phyloP scores from a whole-genome alignment of 331 rosid species.

The Acacia concinna region DNA sequence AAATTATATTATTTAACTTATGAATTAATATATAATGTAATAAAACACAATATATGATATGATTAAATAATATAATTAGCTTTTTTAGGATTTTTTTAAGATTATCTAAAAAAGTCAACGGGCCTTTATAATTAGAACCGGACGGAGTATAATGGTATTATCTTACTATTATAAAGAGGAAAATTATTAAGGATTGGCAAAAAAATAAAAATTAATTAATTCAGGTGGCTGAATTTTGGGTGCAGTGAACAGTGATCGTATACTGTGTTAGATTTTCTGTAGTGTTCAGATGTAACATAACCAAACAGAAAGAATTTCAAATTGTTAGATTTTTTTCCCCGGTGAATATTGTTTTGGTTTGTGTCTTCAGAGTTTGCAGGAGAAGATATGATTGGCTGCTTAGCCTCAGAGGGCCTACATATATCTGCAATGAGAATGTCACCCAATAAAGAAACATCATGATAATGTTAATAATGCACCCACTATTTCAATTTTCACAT shows the following conservation, averaged over 20 bases:
- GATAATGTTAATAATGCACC: neutral
- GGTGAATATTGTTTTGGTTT: conserved; percentile 7
- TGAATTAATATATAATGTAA: too few relatives aligned
- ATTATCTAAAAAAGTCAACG: too few relatives aligned
- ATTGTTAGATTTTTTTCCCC: neutral
- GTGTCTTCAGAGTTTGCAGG: neutral
- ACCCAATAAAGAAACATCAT: conserved; percentile 4
- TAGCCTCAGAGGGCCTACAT: conserved; percentile 23
- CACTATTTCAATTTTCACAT: neutral
- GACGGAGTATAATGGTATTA: too few relatives aligned
- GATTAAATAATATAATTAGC: too few relatives aligned
- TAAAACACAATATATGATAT: too few relatives aligned
- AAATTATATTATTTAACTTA: too few relatives aligned
- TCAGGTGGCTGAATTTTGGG: neutral
- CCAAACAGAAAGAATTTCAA: neutral
- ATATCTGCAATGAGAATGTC: conserved; percentile 19
- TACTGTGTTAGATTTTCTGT: neutral
- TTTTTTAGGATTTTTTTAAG: too few relatives aligned
- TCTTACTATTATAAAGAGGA: too few relatives aligned
- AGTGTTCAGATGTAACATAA: neutral
- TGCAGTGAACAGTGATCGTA: neutral
- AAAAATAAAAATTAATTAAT: too few relatives aligned
- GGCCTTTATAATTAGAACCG: too few relatives aligned
- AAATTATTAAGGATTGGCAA: too few relatives aligned
- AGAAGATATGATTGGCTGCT: conserved; percentile 15